Base-by-base conservation (phyloP, 148 eudicot species). In the Chenopodium album region DNA sequence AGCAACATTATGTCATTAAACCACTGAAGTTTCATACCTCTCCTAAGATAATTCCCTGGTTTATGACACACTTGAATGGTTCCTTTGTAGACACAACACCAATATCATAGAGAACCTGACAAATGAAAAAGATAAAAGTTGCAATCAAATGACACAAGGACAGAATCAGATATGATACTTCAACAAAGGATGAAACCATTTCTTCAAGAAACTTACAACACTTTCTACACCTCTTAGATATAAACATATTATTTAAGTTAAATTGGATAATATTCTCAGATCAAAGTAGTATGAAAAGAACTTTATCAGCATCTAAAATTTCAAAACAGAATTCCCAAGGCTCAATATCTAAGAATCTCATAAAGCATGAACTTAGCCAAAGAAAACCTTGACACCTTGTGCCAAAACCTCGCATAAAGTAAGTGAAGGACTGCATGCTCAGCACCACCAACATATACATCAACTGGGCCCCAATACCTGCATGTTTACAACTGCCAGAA, bases 351-450 rank as follows among this genome's bases (percentile, higher is more conserved):
- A n/a, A 77, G 41, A 75, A 37, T 52, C 29, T 67, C 52, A 31
- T 32, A 34, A 54, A 73, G 34, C 52, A 19, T 12, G 20, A 37
- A 66, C 26, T 68, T 56, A 66, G 75, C 69, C 67, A 13, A 41
- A 34, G 62, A 73, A 71, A 70, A 93, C 99, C 99, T 96, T 96
- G 90, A 71, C 37, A 93, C 99, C 99, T 96, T 96, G 90, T 96
- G 99, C 99, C 99, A 96, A 87, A 96, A 96, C 85, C 99, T 88
- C 14, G 99, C 89, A 88, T 96, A 96, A 73, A 96, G 98, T 68
- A 96, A 90, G 87, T 96, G 98, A 88, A 96, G 97, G 85, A 96
- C 99, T 73, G 99, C 99, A 90, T 96, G 99, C 86, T 96, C 98
- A 82, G 99, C 98, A 77, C 99, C 99, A 84, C 99, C 99, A 84